phyloP scores from a whole-genome alignment of 257 asterid species.

The Nicotiana knightiana region DNA sequence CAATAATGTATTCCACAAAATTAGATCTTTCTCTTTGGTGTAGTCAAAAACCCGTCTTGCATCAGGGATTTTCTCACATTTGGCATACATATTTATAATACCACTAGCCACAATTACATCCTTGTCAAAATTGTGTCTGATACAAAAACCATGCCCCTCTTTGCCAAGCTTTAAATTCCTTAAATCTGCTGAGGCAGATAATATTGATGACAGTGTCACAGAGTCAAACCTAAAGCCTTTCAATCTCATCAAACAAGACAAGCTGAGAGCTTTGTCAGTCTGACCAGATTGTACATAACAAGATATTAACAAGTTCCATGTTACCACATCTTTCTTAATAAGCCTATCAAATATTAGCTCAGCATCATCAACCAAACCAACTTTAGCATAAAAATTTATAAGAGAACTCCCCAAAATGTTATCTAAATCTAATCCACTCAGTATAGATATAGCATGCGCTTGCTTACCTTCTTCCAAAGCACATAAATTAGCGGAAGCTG shows the following conservation, averaged over 20 bases:
- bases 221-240: conserved; percentile 20
- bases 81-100: conserved; percentile 27
- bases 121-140: conserved; percentile 9
- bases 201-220: conserved; percentile 21
- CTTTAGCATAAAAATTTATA: conserved; percentile 28
- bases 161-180: conserved; percentile 23
- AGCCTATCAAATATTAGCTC: conserved; percentile 18
- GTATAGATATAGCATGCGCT: conserved; percentile 23
- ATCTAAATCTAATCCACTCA: conserved; percentile 16
- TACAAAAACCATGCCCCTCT: conserved; percentile 25
- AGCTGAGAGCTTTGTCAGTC: conserved; percentile 8
- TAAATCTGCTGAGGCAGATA: conserved; percentile 19
- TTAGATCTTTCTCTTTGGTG: conserved; percentile 14
- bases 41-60: conserved; percentile 27
- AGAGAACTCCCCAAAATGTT: conserved; percentile 25
- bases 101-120: conserved; percentile 20
- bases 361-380: conserved; percentile 24
- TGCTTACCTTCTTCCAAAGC: conserved; percentile 27
- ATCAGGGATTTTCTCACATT: conserved; percentile 15
- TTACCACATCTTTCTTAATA: conserved; percentile 26
- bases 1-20: conserved; percentile 28
- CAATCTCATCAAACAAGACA: conserved; percentile 22
- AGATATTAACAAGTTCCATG: conserved; percentile 28
- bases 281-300: conserved; percentile 16
- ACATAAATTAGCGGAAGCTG: conserved; percentile 24